These are phyloP conservation scores for Globisporangium paddicum DNA, from an alignment of 352 stramenopile species.

Conservation along the genomic window DNA sequence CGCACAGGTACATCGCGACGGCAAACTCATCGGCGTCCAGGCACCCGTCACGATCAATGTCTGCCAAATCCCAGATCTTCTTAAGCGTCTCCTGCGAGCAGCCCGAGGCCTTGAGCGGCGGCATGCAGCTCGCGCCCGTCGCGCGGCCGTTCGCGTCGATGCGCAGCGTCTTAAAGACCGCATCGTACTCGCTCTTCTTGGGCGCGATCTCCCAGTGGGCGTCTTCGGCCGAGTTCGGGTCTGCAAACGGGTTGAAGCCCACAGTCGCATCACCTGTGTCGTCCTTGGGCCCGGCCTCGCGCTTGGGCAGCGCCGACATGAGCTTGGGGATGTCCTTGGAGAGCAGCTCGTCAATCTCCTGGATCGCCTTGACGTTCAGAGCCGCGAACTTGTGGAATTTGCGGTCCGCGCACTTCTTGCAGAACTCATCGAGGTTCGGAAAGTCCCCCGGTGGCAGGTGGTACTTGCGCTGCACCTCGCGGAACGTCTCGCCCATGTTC, in stretches of 20 bases:
- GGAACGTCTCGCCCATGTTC: slow-evolving; percentile 94
- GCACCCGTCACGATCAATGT: slow-evolving; percentile 86
- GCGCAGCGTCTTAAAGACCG: slow-evolving; percentile 71
- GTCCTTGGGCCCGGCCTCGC: slow-evolving; percentile 16
- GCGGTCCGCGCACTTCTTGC: slow-evolving; percentile 65
- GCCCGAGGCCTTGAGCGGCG: slow-evolving; percentile 58
- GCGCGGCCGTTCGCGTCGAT: slow-evolving; percentile 53
- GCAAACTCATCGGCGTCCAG: slow-evolving; percentile 90
- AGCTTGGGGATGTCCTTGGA: slow-evolving; percentile 95
- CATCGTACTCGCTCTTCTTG: slow-evolving; percentile 77
- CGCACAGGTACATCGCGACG: slow-evolving; percentile 87
- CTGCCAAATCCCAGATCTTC: slow-evolving; percentile 87
- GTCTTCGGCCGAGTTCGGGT: slow-evolving; percentile 3
- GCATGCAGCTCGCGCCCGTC: slow-evolving; percentile 70
- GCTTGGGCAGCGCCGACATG: slow-evolving; percentile 73
- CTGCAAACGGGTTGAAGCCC: slow-evolving; percentile 30
- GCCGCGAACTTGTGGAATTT: slow-evolving; percentile 92
- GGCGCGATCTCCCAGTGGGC: slow-evolving; percentile 65
- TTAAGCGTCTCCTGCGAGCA: slow-evolving; percentile 73
- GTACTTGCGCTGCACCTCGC: slow-evolving; percentile 97
- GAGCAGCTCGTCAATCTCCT: slow-evolving; percentile 98
- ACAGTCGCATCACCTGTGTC: not conserved
- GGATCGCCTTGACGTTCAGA: slow-evolving; percentile 93
- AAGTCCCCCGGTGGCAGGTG: slow-evolving; percentile 95
- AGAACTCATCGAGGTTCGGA: slow-evolving; percentile 89